A percentile compares a stretch with the other conserved stretches of the same genome.
Conservation (phyloP, 1,139 yeast genomes). For the Debaryomycetaceae sp. region DNA sequence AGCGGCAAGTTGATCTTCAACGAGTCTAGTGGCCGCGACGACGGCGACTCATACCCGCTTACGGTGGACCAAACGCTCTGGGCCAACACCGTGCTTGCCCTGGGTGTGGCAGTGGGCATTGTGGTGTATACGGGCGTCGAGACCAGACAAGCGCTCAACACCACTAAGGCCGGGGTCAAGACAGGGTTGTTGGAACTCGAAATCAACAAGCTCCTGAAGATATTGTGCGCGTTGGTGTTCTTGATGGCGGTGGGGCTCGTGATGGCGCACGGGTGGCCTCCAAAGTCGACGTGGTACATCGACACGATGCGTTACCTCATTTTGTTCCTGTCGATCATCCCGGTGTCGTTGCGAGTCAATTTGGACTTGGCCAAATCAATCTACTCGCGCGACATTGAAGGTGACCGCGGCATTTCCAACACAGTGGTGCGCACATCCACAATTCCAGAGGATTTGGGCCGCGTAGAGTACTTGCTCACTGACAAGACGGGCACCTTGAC, state of each 20-base stretch:
- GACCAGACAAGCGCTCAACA: slow-evolving; percentile 92
- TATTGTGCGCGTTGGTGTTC: slow-evolving; percentile 83
- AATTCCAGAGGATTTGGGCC: slow-evolving; percentile 95
- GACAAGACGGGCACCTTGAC: slow-evolving; percentile 98
- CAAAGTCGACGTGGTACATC: slow-evolving; percentile 69
- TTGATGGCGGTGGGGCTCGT: slow-evolving; percentile 73
- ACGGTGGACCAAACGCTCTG: slow-evolving; percentile 89
- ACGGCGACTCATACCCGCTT: slow-evolving; percentile 53
- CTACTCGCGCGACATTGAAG: slow-evolving; percentile 92
- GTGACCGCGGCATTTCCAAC: slow-evolving; percentile 72
- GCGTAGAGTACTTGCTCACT: slow-evolving; percentile 86
- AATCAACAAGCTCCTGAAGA: slow-evolving; percentile 82
- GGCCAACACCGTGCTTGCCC: slow-evolving; percentile 97
- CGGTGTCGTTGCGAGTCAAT: slow-evolving; percentile 91
- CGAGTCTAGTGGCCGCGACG: slow-evolving; percentile 2
- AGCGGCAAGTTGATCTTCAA: slow-evolving; percentile 64
- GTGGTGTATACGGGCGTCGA: slow-evolving; percentile 88
- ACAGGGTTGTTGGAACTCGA: slow-evolving; percentile 87
- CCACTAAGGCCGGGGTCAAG: slow-evolving; percentile 85
- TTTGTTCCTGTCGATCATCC: slow-evolving; percentile 90
- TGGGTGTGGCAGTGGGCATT: slow-evolving; percentile 86
- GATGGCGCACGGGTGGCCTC: slow-evolving; percentile 70
- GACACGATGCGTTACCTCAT: slow-evolving; percentile 87
- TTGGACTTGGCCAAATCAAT: slow-evolving; percentile 94
- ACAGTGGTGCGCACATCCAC: slow-evolving; percentile 96